Evolutionary conservation across 176 grass and related monocot genomes (phyloP), one percentile per base, ranked within the genome.

Genomic region (Ananas comosus): DNA sequence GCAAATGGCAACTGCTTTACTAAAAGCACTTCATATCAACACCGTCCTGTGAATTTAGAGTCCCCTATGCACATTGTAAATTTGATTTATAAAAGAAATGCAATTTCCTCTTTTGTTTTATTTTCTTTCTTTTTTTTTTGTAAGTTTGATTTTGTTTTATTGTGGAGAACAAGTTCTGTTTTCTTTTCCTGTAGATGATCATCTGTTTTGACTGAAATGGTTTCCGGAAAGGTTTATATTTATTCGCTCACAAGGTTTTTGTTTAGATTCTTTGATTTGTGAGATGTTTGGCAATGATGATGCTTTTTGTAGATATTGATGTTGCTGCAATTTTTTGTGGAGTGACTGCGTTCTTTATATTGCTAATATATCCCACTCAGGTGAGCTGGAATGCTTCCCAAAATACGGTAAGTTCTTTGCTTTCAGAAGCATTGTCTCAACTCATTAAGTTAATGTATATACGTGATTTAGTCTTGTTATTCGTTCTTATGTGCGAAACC

Each of bases 21-120:
- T 93, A 69, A 99, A 99, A 74, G 94, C 94, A 3, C 72, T 99
- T 76, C 82, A 99, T 72, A 99, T 99, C 80, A 99, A 99, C 75
- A 93, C 94, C 53, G 94, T 99, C 49, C 77, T 99, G 82, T 99
- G 82, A 99, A 87, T 67, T 71, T 63, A 52, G 33, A 14, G 70
- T 58, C 65, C 16, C 64, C 50, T 77, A 77, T 88, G 17, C 77
- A 74, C 76, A 57, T 53, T 88, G 85, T 88, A 83, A 48, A 88
- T 83, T 80, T 71, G 68, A 22, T 68, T 65, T 8, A 68, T 10
- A 70, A 81, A 83, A 81, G 81, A 88, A 79, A 67, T 49, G 13
- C 48, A 85, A 72, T 50, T 71, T 42, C 13, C 18, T 19, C 50
- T 76, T 74, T 70, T 21, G 19, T 50, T 17, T 18, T 51, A 23